Conservation (phyloP, 2,329 filamentous ascomycete species). For the Claviceps fusiformis region DNA sequence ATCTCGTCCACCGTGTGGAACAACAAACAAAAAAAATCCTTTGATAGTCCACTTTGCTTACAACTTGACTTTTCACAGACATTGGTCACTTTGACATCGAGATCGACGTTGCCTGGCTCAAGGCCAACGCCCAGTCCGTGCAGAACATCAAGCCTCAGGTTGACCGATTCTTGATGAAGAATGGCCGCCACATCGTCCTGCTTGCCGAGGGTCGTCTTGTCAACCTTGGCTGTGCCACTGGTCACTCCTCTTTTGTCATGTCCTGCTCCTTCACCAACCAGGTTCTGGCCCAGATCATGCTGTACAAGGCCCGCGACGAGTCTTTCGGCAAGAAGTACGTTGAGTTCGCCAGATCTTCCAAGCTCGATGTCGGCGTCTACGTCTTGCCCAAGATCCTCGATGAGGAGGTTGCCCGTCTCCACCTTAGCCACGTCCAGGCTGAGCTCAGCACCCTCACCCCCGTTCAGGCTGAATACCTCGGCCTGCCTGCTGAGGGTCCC, state of each 20-base stretch:
- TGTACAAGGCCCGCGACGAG: constrained; percentile 85
- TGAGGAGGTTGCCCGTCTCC: constrained; percentile 92
- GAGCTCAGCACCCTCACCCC: constrained; percentile 78
- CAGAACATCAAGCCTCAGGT: constrained; percentile 99
- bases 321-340: constrained; percentile 87
- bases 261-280: constrained; percentile 99
- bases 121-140: constrained; percentile 84
- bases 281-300: constrained; percentile 96
- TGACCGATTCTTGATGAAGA: constrained; percentile 91
- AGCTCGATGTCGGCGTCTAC: constrained; percentile 79
- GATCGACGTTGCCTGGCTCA: constrained; percentile 99
- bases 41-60: background rate
- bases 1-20: background rate
- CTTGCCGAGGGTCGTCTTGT: constrained; percentile 97
- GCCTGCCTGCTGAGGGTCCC: constrained; percentile 72
- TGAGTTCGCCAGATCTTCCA: constrained; percentile 86
- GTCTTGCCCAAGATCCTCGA: constrained; percentile 95
- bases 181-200: constrained; percentile 93
- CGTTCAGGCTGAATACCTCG: constrained; percentile 90
- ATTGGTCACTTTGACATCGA: constrained; percentile 99
- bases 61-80: constrained; percentile 32
- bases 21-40: background rate
- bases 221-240: constrained; percentile 97
- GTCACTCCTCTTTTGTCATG: constrained; percentile 99
- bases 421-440: constrained; percentile 85